phyloP scores from a whole-genome alignment of 768 basidiomycete genomes.

The Sutorius australiensis region DNA sequence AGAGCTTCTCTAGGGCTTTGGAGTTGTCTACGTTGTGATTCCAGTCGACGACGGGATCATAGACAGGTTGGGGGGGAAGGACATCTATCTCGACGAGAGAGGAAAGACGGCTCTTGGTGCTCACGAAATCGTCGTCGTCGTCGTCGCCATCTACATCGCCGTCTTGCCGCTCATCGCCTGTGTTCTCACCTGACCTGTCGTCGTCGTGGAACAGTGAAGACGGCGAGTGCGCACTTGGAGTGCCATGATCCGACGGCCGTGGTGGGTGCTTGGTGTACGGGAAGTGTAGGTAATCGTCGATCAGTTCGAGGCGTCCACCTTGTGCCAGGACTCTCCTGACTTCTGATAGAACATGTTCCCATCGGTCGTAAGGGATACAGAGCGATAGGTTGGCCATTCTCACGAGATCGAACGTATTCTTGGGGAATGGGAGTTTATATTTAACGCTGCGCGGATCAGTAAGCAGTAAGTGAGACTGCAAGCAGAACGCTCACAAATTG shows the following conservation, averaged over 20 bases:
- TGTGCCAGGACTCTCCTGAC: conserved; percentile 56
- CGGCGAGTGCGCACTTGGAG: not conserved
- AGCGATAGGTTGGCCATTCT: conserved; percentile 67
- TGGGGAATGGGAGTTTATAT: conserved; percentile 56
- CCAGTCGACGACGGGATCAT: conserved; percentile 37
- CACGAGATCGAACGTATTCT: conserved; percentile 65
- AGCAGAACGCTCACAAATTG: conserved; percentile 56
- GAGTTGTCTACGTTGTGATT: conserved; percentile 37
- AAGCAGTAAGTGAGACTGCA: conserved; percentile 1
- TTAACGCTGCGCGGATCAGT: conserved; percentile 40
- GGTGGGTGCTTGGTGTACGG: conserved; percentile 43
- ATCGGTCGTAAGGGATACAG: conserved; percentile 56
- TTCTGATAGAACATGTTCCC: conserved; percentile 59
- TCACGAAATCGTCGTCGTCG: conserved; percentile 30
- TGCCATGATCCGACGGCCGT: conserved; percentile 11
- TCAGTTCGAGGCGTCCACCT: conserved; percentile 65
- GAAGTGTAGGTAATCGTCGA: conserved; percentile 70
- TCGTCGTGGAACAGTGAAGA: conserved; percentile 22
- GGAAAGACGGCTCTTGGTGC: conserved; percentile 30
- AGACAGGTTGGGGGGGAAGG: conserved; percentile 15
- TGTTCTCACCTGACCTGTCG: conserved; percentile 21
- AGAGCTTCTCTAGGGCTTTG: conserved; percentile 52
- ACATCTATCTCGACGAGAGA: conserved; percentile 18
- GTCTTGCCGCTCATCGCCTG: conserved; percentile 11
- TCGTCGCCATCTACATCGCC: conserved; percentile 23